Conservation (phyloP, 768 basidiomycete genomes). For the Leccinum broughii region DNA sequence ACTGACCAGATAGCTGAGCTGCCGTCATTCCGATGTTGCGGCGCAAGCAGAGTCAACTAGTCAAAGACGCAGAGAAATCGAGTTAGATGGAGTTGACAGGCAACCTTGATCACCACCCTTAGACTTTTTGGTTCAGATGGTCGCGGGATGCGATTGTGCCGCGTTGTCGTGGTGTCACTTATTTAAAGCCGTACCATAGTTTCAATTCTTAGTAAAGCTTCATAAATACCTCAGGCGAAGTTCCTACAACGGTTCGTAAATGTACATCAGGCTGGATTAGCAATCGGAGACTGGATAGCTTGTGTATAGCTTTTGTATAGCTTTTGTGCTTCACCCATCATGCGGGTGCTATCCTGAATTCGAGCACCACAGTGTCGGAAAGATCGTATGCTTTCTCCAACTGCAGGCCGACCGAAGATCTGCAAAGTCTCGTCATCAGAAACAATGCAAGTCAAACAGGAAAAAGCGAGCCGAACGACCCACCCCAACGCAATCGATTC, state of each 20-base stretch:
- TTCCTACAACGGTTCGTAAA: background rate
- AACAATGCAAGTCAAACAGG: background rate
- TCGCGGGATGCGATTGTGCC: background rate
- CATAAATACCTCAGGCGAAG: background rate
- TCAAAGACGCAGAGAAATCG: background rate
- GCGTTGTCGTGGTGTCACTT: background rate
- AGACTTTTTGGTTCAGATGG: no score
- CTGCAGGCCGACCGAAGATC: background rate
- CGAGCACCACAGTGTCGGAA: background rate
- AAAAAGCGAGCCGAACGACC: background rate
- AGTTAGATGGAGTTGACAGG: background rate
- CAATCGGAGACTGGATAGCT: background rate
- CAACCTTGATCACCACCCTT: background rate
- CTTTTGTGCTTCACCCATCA: background rate
- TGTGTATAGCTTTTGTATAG: background rate
- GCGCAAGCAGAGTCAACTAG: constrained; percentile 25
- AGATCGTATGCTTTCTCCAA: background rate
- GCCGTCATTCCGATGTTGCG: constrained; percentile 26
- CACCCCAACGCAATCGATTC: background rate
- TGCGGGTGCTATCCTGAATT: background rate
- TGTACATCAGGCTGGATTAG: background rate
- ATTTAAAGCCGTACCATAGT: background rate
- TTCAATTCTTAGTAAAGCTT: background rate
- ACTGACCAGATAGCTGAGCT: no score
- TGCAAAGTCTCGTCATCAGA: background rate